These are phyloP conservation scores for Hortaea werneckii DNA, from an alignment of 2,329 filamentous ascomycete genomes.

Conservation along the genomic window DNA sequence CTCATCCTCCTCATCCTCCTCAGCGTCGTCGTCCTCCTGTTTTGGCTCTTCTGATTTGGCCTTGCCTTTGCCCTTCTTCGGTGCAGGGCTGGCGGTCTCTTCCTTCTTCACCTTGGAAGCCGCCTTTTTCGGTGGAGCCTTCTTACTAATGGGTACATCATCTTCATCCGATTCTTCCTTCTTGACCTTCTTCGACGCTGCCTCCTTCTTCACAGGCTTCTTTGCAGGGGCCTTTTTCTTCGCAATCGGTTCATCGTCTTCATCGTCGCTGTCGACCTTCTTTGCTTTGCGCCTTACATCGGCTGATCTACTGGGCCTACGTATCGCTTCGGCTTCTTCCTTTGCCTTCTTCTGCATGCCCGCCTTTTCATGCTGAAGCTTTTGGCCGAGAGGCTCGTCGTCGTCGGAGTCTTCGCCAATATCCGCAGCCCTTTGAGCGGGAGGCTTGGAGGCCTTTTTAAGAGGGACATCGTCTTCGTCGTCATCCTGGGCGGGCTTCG, in stretches of 20 bases:
- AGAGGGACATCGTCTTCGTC: slow-evolving; percentile 59
- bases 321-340: slow-evolving; percentile 46
- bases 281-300: slow-evolving; percentile 49
- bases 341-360: slow-evolving; percentile 72
- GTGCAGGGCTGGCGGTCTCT: slow-evolving; percentile 41
- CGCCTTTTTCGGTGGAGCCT: slow-evolving; percentile 32
- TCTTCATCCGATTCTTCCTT: slow-evolving; percentile 38
- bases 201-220: slow-evolving; percentile 37
- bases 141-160: slow-evolving; percentile 37
- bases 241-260: slow-evolving; percentile 59
- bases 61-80: slow-evolving; percentile 46
- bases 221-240: slow-evolving; percentile 46
- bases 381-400: slow-evolving; percentile 47
- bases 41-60: slow-evolving; percentile 49
- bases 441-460: slow-evolving; percentile 41
- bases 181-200: slow-evolving; percentile 36
- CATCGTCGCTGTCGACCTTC: slow-evolving; percentile 50
- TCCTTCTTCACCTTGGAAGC: slow-evolving; percentile 19
- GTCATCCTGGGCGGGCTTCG: slow-evolving; percentile 49
- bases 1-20: slow-evolving; percentile 65
- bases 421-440: slow-evolving; percentile 45
- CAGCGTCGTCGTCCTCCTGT: slow-evolving; percentile 49
- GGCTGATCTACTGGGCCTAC: slow-evolving; percentile 51
- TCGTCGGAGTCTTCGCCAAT: slow-evolving; percentile 50
- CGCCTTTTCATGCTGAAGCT: slow-evolving; percentile 70